phyloP scores from a whole-genome alignment of 2,329 filamentous ascomycete genomes.

The Phyllachora maydis region DNA sequence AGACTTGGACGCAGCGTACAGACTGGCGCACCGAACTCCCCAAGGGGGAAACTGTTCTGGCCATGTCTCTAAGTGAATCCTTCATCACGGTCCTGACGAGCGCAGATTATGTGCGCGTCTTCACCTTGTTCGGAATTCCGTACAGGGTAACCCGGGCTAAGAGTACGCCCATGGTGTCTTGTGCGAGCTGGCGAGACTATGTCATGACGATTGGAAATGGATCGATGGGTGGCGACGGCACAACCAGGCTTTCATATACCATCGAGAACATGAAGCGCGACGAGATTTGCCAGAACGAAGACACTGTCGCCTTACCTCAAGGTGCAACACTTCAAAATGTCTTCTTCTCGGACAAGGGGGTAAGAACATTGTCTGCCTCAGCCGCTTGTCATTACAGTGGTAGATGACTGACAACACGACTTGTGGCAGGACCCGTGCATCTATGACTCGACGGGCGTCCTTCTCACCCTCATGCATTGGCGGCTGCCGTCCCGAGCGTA shows the following conservation, averaged over 20 bases:
- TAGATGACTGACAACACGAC: background rate
- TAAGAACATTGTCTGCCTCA: conserved; percentile 19
- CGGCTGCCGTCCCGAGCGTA: conserved; percentile 63
- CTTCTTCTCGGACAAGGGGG: conserved; percentile 84
- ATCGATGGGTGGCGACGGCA: conserved; percentile 58
- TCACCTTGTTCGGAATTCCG: conserved; percentile 80
- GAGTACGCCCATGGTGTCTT: conserved; percentile 74
- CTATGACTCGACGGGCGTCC: conserved; percentile 79
- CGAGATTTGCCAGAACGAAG: conserved; percentile 86
- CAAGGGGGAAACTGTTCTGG: conserved; percentile 63
- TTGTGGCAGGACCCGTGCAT: conserved; percentile 63
- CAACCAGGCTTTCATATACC: conserved; percentile 63
- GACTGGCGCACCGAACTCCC: conserved; percentile 89
- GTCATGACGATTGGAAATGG: conserved; percentile 94
- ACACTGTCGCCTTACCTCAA: conserved; percentile 67
- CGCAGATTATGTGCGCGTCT: conserved; percentile 75
- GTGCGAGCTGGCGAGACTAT: conserved; percentile 87
- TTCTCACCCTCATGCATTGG: conserved; percentile 83
- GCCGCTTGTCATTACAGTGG: background rate
- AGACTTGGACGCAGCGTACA: conserved; percentile 79
- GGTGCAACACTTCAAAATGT: conserved; percentile 56
- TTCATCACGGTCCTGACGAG: conserved; percentile 82
- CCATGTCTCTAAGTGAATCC: conserved; percentile 78
- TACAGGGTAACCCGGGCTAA: conserved; percentile 83
- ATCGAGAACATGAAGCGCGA: conserved; percentile 91